Evolutionary conservation across 139 green algal species (phyloP), one percentile per base, ranked within the genome.

Genomic region (Chlorella sp.): DNA sequence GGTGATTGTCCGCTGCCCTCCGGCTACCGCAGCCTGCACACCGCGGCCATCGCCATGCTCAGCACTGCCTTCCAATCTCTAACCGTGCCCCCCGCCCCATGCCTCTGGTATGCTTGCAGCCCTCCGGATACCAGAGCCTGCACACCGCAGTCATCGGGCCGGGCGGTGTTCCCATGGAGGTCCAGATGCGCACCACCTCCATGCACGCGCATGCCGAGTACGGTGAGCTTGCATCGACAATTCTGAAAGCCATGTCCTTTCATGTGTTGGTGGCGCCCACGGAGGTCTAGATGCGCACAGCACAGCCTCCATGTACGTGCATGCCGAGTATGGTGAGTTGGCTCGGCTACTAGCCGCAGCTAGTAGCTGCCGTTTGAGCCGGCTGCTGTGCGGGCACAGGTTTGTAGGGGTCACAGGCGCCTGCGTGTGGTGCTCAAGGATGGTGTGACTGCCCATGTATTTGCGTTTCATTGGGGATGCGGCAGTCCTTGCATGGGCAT

Each of bases 1-100:
- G 19, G 22, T 19, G 4, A 24, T 26, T 62, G 11, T 62, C 43
- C 32, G 28, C 73, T 38, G 75, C 41, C n/a, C 70, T 93, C 85
- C 1, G 93, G 94, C 20, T 98, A 98, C 91, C 93, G 96, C 84
- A 93, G 90, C 51, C 93, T 98, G 67, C 95, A 98, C 90, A 96
- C 92, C 0, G 90, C 92, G 38, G 92, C 95, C 41, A 80, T 90
- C 46, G 11, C 46, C 8, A 8, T 54, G 46, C 44, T 46, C 46
- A 65, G 22, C 34, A 13, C 76, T 75, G 7, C 19, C 36, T 54
- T 3, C 34, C 24, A 36, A 13, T 22, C 36, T 22, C 36, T 22
- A 34, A 36, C 34, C 22, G 17, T 17, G 7, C 34, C 16, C 20
- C 56, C 30, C 73, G 32, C 14, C 44, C 73, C 14, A 11, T 72